Percentiles rank a stretch among this genome's conserved stretches.
phyloP scores from a whole-genome alignment of 768 basidiomycete species.

The Tylopilus balloui region DNA sequence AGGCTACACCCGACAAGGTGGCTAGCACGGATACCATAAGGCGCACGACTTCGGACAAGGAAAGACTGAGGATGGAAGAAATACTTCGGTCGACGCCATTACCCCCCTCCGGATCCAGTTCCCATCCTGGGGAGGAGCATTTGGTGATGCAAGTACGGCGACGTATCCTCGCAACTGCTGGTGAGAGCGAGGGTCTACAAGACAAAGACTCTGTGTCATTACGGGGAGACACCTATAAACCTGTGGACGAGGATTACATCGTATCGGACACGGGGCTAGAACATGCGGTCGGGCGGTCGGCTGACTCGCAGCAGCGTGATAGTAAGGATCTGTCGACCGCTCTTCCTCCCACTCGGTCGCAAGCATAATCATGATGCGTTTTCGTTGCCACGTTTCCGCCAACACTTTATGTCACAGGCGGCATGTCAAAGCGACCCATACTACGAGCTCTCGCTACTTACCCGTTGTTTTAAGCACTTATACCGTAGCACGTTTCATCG shows the following conservation, averaged over 20 bases:
- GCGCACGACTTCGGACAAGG: slow-evolving; percentile 22
- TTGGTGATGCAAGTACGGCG: slow-evolving; percentile 2
- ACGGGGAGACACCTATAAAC: not conserved
- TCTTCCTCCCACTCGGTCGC: not conserved
- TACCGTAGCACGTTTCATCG: slow-evolving; percentile 4
- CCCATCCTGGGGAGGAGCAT: not conserved
- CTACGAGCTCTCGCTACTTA: slow-evolving; percentile 1
- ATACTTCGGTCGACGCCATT: slow-evolving; percentile 15
- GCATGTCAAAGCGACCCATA: not conserved
- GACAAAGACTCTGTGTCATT: not conserved
- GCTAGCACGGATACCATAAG: slow-evolving; percentile 1
- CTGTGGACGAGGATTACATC: not conserved
- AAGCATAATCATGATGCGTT: not conserved
- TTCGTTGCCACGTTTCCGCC: not conserved
- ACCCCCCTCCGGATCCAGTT: slow-evolving; percentile 1
- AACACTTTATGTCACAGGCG: not conserved
- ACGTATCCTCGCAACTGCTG: not conserved
- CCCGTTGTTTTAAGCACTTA: not conserved
- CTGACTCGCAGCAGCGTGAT: not conserved
- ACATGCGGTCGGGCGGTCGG: not conserved
- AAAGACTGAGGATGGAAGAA: slow-evolving; percentile 26
- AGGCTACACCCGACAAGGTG: not conserved
- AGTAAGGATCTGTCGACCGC: not conserved
- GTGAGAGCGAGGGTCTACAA: not conserved
- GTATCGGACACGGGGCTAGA: not conserved